A percentile compares a stretch with the other conserved stretches of the same genome.
Conservation (phyloP, 108 stramenopile genomes). For the Cyclotella kingstonii region DNA sequence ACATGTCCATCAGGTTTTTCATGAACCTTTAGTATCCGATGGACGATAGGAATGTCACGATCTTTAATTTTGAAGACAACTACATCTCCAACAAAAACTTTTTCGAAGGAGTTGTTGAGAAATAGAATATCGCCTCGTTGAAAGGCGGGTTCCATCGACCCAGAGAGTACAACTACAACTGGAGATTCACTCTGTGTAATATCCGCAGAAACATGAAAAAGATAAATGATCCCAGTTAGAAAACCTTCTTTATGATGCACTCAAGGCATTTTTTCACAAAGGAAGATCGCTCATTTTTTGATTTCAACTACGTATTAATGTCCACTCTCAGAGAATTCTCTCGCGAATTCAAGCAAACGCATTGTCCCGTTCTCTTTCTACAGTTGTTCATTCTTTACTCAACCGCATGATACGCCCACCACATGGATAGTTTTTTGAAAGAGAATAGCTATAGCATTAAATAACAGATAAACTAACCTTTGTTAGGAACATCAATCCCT, state of each 20-base stretch:
- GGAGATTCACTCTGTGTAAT: slow-evolving; percentile 85
- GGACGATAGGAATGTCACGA: slow-evolving; percentile 99
- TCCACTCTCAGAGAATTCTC: too few relatives aligned
- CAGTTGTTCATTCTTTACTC: too few relatives aligned
- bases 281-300: too few relatives aligned
- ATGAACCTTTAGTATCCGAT: slow-evolving; percentile 98
- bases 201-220: background rate
- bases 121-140: slow-evolving; percentile 99
- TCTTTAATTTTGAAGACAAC: slow-evolving; percentile 99
- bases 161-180: slow-evolving; percentile 97
- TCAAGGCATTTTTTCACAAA: too few relatives aligned
- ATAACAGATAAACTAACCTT: slow-evolving; percentile 76
- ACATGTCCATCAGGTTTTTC: slow-evolving; percentile 78
- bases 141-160: slow-evolving; percentile 99
- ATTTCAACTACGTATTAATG: too few relatives aligned
- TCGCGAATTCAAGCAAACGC: too few relatives aligned
- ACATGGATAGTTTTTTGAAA: too few relatives aligned
- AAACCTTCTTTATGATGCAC: background rate
- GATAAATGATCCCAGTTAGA: background rate
- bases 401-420: too few relatives aligned
- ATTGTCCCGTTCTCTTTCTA: too few relatives aligned
- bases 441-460: too few relatives aligned
- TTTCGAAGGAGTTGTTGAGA: slow-evolving; percentile 91
- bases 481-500: slow-evolving; percentile 96
- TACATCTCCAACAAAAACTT: slow-evolving; percentile 96